Conservation (phyloP, 2,329 filamentous ascomycete species). For the Talaromyces sp. region DNA sequence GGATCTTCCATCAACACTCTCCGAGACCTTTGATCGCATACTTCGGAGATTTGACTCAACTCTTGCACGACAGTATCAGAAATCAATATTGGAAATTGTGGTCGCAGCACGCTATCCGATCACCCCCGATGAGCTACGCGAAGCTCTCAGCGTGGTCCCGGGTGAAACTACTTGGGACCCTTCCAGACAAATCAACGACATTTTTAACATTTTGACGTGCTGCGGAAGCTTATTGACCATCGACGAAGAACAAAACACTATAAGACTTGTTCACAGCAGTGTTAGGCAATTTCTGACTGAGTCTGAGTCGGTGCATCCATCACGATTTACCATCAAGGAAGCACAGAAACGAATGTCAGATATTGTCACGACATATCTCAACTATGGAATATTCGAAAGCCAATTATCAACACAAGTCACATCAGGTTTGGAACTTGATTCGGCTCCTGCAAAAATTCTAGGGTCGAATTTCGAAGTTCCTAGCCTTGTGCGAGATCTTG, state of each 20-base stretch:
- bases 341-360: slow-evolving; percentile 1
- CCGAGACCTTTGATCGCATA: slow-evolving; percentile 2
- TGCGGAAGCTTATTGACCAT: slow-evolving; percentile 4
- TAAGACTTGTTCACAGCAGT: slow-evolving; percentile 5
- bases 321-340: neutral
- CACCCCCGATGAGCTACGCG: neutral
- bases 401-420: slow-evolving; percentile 1
- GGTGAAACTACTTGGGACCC: slow-evolving; percentile 5
- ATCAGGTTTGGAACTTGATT: neutral
- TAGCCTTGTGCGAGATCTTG: neutral
- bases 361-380: slow-evolving; percentile 5
- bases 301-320: neutral
- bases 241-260: slow-evolving; percentile 4
- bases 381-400: slow-evolving; percentile 4
- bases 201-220: slow-evolving; percentile 1
- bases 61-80: neutral
- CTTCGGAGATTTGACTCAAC: neutral
- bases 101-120: slow-evolving; percentile 2
- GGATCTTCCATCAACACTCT: slow-evolving; percentile 1
- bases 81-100: neutral
- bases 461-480: neutral
- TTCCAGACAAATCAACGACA: slow-evolving; percentile 3
- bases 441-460: neutral
- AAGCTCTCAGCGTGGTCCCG: slow-evolving; percentile 5
- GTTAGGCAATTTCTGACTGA: slow-evolving; percentile 5